Percentiles rank a stretch among this genome's conserved stretches.
Conservation (phyloP, 768 basidiomycete species). For the Russula brevipes region DNA sequence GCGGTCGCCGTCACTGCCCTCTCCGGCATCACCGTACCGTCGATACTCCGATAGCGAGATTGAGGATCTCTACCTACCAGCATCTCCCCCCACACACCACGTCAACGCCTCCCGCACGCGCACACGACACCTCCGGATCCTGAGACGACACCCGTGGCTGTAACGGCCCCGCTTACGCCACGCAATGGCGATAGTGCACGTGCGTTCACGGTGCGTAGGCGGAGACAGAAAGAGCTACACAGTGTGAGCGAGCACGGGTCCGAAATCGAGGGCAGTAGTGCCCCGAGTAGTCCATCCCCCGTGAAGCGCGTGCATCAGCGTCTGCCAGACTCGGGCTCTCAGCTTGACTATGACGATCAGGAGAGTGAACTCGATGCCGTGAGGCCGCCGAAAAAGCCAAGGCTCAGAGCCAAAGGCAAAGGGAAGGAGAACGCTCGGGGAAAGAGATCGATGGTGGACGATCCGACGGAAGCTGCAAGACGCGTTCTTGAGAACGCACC, state of each 20-base stretch:
- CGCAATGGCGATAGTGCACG: conserved; percentile 21
- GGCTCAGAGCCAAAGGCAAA: conserved; percentile 19
- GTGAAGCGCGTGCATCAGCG: conserved; percentile 18
- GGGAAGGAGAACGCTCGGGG: conserved; percentile 28
- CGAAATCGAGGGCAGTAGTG: conserved; percentile 11
- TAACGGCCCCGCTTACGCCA: conserved; percentile 15
- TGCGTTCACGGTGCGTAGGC: conserved; percentile 23
- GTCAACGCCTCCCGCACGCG: conserved; percentile 13
- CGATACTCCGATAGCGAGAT: conserved; percentile 25
- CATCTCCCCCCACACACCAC: conserved; percentile 17
- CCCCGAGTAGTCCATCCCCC: conserved; percentile 24
- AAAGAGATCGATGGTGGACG: conserved; percentile 33
- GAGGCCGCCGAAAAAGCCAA: conserved; percentile 34
- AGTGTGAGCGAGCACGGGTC: conserved; percentile 15
- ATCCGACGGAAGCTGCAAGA: conserved; percentile 11
- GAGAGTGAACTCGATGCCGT: conserved; percentile 30
- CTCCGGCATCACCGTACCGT: not conserved
- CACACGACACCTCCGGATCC: conserved; percentile 1
- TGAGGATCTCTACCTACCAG: conserved; percentile 25
- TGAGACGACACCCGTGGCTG: conserved; percentile 8
- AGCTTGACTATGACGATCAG: conserved; percentile 5
- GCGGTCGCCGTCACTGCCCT: conserved; percentile 1
- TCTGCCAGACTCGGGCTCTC: conserved; percentile 10
- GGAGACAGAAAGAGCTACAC: conserved; percentile 19
- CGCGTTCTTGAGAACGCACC: conserved; percentile 17